phyloP scores from a whole-genome alignment of 306 rosid species.

The Alnus glutinosa region DNA sequence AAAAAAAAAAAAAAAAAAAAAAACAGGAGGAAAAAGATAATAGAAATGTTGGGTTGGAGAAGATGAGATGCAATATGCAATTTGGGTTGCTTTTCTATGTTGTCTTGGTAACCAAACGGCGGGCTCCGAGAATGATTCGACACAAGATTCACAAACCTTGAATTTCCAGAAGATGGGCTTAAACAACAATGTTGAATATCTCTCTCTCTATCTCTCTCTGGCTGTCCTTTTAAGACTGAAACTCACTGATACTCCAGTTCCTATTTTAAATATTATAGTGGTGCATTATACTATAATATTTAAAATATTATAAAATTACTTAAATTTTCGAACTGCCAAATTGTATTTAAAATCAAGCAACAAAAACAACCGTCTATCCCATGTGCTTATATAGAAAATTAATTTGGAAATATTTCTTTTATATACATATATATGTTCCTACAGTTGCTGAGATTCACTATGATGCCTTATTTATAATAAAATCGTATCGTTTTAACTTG shows the following conservation, averaged over 20 bases:
- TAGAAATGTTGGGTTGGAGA: background rate
- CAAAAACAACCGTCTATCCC: background rate
- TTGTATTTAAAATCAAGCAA: too few species aligned
- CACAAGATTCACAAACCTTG: background rate
- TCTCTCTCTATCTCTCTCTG: background rate
- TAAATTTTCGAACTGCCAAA: too few species aligned
- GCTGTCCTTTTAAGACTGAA: background rate
- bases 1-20: too few species aligned
- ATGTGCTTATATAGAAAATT: background rate
- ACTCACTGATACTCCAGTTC: background rate
- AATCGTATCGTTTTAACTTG: too few species aligned
- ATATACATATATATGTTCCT: background rate
- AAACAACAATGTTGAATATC: background rate
- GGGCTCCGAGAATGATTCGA: background rate
- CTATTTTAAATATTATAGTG: too few species aligned
- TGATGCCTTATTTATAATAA: too few species aligned
- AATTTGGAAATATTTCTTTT: background rate
- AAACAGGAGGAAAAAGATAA: too few species aligned
- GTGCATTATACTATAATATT: too few species aligned
- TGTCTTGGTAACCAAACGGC: conserved; percentile 19
- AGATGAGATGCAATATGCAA: background rate
- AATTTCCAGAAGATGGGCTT: background rate
- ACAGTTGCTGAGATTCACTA: background rate
- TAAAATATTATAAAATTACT: too few species aligned
- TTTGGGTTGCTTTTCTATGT: background rate